Base-by-base conservation (phyloP, 2,329 filamentous ascomycete genomes). In the Trichophyton mentagrophytes region DNA sequence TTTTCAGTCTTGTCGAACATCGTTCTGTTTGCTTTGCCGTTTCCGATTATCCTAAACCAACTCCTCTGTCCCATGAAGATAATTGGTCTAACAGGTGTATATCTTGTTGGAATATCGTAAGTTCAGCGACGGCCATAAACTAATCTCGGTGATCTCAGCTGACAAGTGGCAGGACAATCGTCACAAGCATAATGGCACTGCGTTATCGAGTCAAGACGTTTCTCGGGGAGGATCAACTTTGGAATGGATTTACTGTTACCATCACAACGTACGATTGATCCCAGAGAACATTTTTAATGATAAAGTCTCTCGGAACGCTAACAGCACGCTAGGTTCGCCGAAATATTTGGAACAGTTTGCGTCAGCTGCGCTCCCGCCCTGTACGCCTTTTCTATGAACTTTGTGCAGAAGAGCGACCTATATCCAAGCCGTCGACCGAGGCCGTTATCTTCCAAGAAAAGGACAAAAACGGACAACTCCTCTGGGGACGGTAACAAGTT, bases 161-260 rank as follows among this genome's bases (percentile, higher is more conserved):
- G 46, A 27, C n/a, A 20, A 49, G 27, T 5, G 5, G 55, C 22
- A 57, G 55, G 25, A 57, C 55, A 25, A 27, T 57, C 5, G 11
- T 22, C n/a, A 57, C 55, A 3, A 57, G 55, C 33, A 44, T 57
- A 20, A 44, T 57, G 55, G 33, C 55, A 15, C 55, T 57, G 20
- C 22, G 33, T 17, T 57, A 57, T n/a, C 33, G 38, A 57, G 36
- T 57, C n/a, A 57, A 42, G 22, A n/a, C 38, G 2, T 57, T 57
- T 27, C 30, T 42, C 1, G 55, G 55, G 6, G 22, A 57, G 17
- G 55, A 57, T 57, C 55, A 40, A 25, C 33, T 44, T 15, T 57
- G 55, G 55, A 57, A 57, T 27, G 55, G 55, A 6, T 40, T 57
- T 17, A 57, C 33, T 3, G 55, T 57, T n/a, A 57, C 55, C 17